Base-by-base conservation (phyloP, 2,329 filamentous ascomycete species). In the Aphanocladium album region DNA sequence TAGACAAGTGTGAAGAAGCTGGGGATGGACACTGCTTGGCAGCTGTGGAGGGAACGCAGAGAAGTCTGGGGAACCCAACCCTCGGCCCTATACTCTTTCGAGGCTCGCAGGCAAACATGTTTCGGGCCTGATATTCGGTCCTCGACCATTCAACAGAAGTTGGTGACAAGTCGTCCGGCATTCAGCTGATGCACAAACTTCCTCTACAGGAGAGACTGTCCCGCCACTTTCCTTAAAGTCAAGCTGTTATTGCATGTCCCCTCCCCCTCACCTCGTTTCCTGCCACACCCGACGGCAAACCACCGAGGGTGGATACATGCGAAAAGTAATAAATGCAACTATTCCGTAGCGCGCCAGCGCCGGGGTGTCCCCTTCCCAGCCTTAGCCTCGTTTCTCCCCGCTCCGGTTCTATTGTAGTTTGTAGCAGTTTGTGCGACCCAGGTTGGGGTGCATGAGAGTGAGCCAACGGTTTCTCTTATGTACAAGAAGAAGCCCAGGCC, bases 401-500 rank as follows among this genome's bases (percentile, higher is more conserved):
- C 30, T 35, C 12, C 33, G 33, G n/a, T n/a, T 23, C 21, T 12
- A 16, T 14, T 12, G 19, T 27, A 47, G 33, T 16, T 46, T 7
- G 19, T 14, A 39, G 27, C 21, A 49, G 6, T 16, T 16, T 12
- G 25, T 33, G 43, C 8, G 14, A n/a, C n/a, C n/a, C n/a, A n/a
- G n/a, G n/a, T n/a, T n/a, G n/a, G n/a, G n/a, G 25, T 17, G 16
- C 6, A 43, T 30, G 21, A 5, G 27, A 17, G 43, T 27, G 50
- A 39, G 30, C 35, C 35, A 51, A 49, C 33, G 54, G 16, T 23
- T 39, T 49, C 17, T 19, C 9, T 27, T 43, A 41, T 50, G n/a
- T 58, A 58, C 55, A 58, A 50, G 46, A 58, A 43, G 55, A 30
- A 33, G 33, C 14, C 43, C 17, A n/a, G 23, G 46, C 55, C 55